Evolutionary conservation across 1,284 basidiomycete genomes (phyloP).

Genomic region (Cutaneotrichosporon mucoides): DNA sequence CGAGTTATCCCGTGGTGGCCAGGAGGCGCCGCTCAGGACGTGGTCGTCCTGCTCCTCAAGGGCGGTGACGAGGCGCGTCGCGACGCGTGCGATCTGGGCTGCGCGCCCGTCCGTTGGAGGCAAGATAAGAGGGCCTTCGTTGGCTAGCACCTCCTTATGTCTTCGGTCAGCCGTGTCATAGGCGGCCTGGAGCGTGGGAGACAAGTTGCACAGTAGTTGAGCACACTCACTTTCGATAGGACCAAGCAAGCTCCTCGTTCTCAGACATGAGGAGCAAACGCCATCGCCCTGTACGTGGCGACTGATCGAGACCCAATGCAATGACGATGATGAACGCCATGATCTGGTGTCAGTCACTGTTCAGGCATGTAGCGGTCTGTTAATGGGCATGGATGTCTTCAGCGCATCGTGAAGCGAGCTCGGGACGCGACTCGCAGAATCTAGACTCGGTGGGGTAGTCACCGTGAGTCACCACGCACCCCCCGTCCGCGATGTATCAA

Average conservation of each 20-base stretch:
- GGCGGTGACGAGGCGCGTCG: conserved; percentile 43
- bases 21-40: conserved; percentile 47
- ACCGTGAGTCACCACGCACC: too few relatives aligned
- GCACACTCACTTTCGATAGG: conserved; percentile 47
- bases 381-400: not conserved
- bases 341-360: conserved; percentile 34
- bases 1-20: conserved; percentile 38
- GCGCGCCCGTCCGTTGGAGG: conserved; percentile 46
- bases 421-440: too few relatives aligned
- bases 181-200: not conserved
- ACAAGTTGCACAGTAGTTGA: not conserved
- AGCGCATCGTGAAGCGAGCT: not conserved
- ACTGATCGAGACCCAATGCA: conserved; percentile 53
- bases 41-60: conserved; percentile 48
- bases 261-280: conserved; percentile 54
- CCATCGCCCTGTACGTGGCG: conserved; percentile 52
- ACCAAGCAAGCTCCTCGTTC: conserved; percentile 54
- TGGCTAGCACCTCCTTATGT: conserved; percentile 49
- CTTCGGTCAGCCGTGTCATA: conserved; percentile 21
- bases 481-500: not conserved
- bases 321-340: conserved; percentile 53
- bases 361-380: too few relatives aligned
- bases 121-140: conserved; percentile 50
- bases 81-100: conserved; percentile 44
- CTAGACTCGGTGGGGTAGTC: too few relatives aligned